Evolutionary conservation across 768 basidiomycete species (phyloP).

Genomic region (Leucocoprinus sp.): DNA sequence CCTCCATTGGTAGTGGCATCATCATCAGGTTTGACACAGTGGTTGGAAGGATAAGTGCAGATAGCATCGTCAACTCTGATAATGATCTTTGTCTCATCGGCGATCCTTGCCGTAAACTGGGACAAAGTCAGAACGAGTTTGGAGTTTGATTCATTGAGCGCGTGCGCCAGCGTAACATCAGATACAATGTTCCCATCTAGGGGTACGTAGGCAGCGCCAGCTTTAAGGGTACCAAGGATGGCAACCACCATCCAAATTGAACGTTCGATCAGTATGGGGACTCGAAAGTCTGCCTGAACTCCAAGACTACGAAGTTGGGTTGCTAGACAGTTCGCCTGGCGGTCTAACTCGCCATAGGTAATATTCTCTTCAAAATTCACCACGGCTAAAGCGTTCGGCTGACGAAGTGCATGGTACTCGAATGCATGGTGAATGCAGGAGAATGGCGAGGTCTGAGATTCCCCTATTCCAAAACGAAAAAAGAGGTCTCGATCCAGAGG

Average conservation of each 20-base stretch:
- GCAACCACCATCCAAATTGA: conserved; percentile 46
- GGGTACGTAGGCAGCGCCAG: conserved; percentile 52
- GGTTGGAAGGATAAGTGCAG: conserved; percentile 17
- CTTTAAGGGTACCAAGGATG: conserved; percentile 47
- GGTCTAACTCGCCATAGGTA: conserved; percentile 43
- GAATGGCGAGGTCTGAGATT: conserved; percentile 29
- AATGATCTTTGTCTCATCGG: conserved; percentile 19
- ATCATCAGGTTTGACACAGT: conserved; percentile 31
- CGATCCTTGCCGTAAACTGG: conserved; percentile 33
- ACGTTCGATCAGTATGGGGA: conserved; percentile 47
- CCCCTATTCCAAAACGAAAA: conserved; percentile 36
- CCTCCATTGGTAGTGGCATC: conserved; percentile 31
- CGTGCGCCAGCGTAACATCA: conserved; percentile 43
- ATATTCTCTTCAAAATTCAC: conserved; percentile 40
- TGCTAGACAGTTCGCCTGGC: conserved; percentile 39
- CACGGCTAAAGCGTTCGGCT: conserved; percentile 38
- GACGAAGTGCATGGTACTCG: conserved; percentile 31
- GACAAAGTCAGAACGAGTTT: conserved; percentile 33
- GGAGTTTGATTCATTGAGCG: conserved; percentile 39
- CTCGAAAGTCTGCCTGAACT: conserved; percentile 39
- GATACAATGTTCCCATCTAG: conserved; percentile 51
- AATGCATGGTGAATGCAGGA: conserved; percentile 51
- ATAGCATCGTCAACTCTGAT: conserved; percentile 26
- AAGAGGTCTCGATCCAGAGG: conserved; percentile 35
- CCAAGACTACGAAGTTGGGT: conserved; percentile 32